Percentiles rank a stretch among this genome's conserved stretches.
phyloP scores from a whole-genome alignment of 352 stramenopile species.

The Phytophthora brassicae region DNA sequence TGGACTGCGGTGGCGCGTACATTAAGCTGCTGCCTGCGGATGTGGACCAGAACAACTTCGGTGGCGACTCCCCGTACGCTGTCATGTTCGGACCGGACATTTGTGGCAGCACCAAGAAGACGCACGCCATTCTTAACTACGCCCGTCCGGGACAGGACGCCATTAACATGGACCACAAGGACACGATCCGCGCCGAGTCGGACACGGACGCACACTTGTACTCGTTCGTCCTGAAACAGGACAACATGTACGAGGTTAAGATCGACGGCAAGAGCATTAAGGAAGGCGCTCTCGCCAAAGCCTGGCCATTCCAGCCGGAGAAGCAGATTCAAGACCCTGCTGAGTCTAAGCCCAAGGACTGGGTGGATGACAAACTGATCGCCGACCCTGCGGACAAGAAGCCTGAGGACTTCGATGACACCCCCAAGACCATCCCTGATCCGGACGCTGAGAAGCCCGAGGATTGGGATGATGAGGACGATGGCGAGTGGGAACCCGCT shows the following conservation, averaged over 20 bases:
- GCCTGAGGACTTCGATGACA: constrained; percentile 98
- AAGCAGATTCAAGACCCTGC: constrained; percentile 98
- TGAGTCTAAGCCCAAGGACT: constrained; percentile 97
- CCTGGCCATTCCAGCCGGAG: constrained; percentile 95
- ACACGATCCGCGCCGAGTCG: constrained; percentile 75
- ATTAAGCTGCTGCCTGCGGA: constrained; percentile 97
- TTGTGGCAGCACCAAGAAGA: constrained; percentile 96
- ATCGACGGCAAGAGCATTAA: constrained; percentile 96
- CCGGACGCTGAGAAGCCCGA: constrained; percentile 96
- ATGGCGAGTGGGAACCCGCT: constrained; percentile 97
- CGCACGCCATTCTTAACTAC: constrained; percentile 99
- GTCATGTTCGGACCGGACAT: constrained; percentile 99
- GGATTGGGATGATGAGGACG: constrained; percentile 99
- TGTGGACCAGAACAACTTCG: constrained; percentile 93
- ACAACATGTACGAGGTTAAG: constrained; percentile 97
- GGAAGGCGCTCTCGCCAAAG: constrained; percentile 90
- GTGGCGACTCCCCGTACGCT: constrained; percentile 93
- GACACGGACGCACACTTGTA: constrained; percentile 96
- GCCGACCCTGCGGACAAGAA: constrained; percentile 96
- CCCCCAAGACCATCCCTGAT: constrained; percentile 97
- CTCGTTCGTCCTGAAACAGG: constrained; percentile 95
- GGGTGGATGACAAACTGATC: constrained; percentile 97
- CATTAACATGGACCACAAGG: constrained; percentile 91
- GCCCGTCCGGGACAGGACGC: constrained; percentile 94
- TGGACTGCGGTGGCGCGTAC: constrained; percentile 99